These are phyloP conservation scores for Marasmius tenuissimus DNA, from an alignment of 1,284 basidiomycete genomes.

Conservation along the genomic window DNA sequence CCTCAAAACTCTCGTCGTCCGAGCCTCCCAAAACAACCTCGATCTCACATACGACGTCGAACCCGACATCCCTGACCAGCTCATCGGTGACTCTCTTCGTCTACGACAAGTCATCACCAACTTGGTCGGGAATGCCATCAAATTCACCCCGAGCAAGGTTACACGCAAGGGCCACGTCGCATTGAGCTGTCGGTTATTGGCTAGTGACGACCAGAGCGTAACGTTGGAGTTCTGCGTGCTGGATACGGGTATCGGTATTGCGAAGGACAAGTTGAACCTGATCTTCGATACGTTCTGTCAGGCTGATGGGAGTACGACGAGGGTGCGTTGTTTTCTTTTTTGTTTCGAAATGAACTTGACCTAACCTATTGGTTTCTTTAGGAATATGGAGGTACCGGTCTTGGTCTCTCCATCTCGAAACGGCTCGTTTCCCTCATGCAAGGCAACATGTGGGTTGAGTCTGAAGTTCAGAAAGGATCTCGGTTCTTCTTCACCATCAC, in stretches of 20 bases:
- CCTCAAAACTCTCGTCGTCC: constrained; percentile 96
- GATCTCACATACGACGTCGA: constrained; percentile 98
- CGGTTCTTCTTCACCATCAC: constrained; percentile 98
- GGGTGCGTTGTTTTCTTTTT: constrained; percentile 47
- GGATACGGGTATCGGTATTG: constrained; percentile 98
- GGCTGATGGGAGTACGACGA: constrained; percentile 92
- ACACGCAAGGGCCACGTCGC: constrained; percentile 89
- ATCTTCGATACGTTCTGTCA: constrained; percentile 99
- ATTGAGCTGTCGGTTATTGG: constrained; percentile 80
- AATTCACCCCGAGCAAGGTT: constrained; percentile 86
- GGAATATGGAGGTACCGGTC: constrained; percentile 98
- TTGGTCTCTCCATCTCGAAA: constrained; percentile 95
- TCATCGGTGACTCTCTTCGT: constrained; percentile 95
- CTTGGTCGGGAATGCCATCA: constrained; percentile 92
- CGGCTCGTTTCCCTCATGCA: constrained; percentile 97
- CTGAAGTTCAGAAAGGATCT: constrained; percentile 88
- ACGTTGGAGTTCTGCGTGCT: constrained; percentile 97
- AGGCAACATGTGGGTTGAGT: constrained; percentile 98
- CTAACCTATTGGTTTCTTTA: constrained; percentile 25
- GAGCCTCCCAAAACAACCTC: constrained; percentile 96
- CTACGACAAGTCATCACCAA: constrained; percentile 94
- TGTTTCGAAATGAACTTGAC: not conserved
- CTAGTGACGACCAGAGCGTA: constrained; percentile 75
- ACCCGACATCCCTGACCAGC: constrained; percentile 93
- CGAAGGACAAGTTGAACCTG: constrained; percentile 96